Conservation (phyloP, 1,284 basidiomycete species). For the Ustilago cynodontis region DNA sequence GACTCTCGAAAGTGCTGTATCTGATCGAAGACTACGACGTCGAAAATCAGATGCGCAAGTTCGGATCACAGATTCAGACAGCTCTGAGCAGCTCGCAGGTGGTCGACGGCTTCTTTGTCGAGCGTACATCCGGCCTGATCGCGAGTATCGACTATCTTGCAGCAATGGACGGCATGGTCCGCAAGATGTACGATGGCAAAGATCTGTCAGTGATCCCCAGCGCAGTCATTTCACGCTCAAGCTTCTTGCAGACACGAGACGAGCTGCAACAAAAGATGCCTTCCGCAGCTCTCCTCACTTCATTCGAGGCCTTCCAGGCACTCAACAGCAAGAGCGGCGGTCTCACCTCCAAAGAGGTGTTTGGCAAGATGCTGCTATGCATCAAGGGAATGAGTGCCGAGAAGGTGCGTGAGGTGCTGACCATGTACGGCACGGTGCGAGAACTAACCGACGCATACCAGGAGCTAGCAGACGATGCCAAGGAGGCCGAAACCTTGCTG, state of each 20-base stretch:
- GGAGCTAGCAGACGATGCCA: conserved; percentile 29
- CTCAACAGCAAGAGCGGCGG: conserved; percentile 73
- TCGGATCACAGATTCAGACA: conserved; percentile 69
- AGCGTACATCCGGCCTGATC: conserved; percentile 72
- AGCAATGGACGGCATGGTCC: conserved; percentile 72
- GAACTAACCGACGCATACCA: conserved; percentile 71
- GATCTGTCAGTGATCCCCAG: conserved; percentile 72
- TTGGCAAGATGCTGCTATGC: conserved; percentile 73
- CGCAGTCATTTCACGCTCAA: conserved; percentile 66
- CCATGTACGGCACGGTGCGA: conserved; percentile 72
- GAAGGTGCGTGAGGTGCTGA: conserved; percentile 72
- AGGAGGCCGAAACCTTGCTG: conserved; percentile 27
- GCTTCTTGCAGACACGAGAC: conserved; percentile 69
- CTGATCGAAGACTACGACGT: conserved; percentile 74
- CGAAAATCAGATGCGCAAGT: conserved; percentile 62
- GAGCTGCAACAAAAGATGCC: conserved; percentile 70
- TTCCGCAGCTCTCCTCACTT: conserved; percentile 70
- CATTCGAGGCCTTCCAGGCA: conserved; percentile 72
- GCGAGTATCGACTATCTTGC: conserved; percentile 74
- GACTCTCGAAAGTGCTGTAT: conserved; percentile 73
- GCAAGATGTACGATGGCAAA: conserved; percentile 65
- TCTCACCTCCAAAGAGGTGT: conserved; percentile 72
- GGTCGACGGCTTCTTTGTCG: conserved; percentile 74
- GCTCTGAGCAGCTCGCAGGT: conserved; percentile 74
- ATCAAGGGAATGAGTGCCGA: conserved; percentile 74